phyloP scores from a whole-genome alignment of 441 rosid genomes.

The Francoa sonchifolia region DNA sequence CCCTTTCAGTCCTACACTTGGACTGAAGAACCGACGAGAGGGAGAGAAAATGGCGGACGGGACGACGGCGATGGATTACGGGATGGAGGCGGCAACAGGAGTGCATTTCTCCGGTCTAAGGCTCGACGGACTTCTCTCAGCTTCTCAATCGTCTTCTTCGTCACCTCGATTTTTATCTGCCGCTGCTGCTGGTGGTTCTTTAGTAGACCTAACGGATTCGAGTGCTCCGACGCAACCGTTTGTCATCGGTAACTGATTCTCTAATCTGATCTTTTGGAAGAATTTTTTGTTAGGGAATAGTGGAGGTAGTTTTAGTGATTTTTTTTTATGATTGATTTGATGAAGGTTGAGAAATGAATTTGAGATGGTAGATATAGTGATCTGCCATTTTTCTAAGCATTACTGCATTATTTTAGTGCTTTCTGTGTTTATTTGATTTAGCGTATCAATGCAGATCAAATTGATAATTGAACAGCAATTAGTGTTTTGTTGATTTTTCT shows the following conservation, averaged over 20 bases:
- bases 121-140: conserved; percentile 49
- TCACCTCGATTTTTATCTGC: conserved; percentile 29
- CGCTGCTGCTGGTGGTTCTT: conserved; percentile 19
- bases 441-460: no score
- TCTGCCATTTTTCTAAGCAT: no score
- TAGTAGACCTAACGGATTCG: no score
- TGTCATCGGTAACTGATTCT: conserved; percentile 46
- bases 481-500: no score
- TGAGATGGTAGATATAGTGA: no score
- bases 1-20: no score
- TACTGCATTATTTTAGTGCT: no score
- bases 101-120: conserved; percentile 98
- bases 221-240: conserved; percentile 65
- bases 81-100: conserved; percentile 93
- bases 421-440: no score
- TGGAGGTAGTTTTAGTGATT: neutral
- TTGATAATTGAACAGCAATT: no score
- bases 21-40: no score
- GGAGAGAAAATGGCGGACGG: conserved; percentile 32
- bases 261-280: neutral
- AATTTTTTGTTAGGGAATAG: neutral
- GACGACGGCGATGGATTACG: conserved; percentile 57
- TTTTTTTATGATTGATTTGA: no score
- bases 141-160: conserved; percentile 21
- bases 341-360: no score